phyloP scores from a whole-genome alignment of 2,329 filamentous ascomycete genomes.

The Xylariomycetidae sp. region DNA sequence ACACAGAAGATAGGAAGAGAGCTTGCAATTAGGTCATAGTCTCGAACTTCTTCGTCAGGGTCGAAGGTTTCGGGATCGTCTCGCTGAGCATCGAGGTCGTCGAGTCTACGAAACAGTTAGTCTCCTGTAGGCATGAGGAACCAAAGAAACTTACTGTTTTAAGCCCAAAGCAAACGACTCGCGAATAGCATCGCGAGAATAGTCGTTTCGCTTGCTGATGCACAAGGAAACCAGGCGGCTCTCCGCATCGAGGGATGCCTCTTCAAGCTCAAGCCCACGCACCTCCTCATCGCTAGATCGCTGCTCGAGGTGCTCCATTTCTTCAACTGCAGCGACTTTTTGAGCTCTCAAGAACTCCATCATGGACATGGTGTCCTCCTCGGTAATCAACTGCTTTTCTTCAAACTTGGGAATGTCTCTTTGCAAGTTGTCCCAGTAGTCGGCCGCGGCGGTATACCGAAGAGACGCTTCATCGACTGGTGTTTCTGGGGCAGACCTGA shows the following conservation, averaged over 20 bases:
- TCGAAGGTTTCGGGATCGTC: constrained; percentile 48
- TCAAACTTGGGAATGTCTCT: constrained; percentile 7
- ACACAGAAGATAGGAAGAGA: constrained; percentile 58
- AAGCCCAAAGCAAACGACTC: constrained; percentile 52
- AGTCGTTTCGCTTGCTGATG: constrained; percentile 48
- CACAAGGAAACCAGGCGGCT: constrained; percentile 25
- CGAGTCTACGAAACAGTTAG: constrained; percentile 30
- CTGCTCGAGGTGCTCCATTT: constrained; percentile 4
- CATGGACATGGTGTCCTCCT: constrained; percentile 8
- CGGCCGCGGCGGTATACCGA: constrained; percentile 6
- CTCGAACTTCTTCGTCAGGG: constrained; percentile 41
- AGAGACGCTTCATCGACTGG: not conserved
- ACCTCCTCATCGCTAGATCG: constrained; percentile 23
- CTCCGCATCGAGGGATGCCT: constrained; percentile 25
- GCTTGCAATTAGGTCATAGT: constrained; percentile 49
- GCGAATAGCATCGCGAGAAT: constrained; percentile 45
- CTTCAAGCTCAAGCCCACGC: constrained; percentile 21
- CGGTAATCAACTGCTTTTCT: constrained; percentile 17
- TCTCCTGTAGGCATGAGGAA: not conserved
- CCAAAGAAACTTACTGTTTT: constrained; percentile 38
- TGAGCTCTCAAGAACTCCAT: constrained; percentile 7
- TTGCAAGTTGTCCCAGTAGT: constrained; percentile 9
- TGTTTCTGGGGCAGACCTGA: constrained; percentile 5
- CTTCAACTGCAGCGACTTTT: constrained; percentile 2
- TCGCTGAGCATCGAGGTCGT: constrained; percentile 43